Conservation (phyloP, 352 stramenopile species). For the Pythium insidiosum region DNA sequence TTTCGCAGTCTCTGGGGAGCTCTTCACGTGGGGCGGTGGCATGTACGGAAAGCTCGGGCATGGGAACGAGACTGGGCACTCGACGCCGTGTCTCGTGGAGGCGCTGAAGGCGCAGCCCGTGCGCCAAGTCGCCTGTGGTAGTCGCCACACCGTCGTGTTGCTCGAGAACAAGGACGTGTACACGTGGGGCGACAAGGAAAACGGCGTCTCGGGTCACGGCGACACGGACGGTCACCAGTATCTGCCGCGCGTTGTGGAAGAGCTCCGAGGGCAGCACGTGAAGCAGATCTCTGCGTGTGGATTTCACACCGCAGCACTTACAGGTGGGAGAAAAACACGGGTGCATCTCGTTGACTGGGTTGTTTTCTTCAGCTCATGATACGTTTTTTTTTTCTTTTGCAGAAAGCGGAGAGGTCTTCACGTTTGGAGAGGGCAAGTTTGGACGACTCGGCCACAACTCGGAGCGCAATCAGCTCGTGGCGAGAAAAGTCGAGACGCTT, state of each 20-base stretch:
- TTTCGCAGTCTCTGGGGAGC: conserved; percentile 71
- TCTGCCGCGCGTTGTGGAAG: conserved; percentile 85
- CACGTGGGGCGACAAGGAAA: conserved; percentile 95
- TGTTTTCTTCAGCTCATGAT: background rate
- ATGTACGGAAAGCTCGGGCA: conserved; percentile 95
- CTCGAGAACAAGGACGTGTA: conserved; percentile 87
- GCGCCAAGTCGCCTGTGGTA: conserved; percentile 92
- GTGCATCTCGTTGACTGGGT: too few species aligned
- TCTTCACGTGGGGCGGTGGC: conserved; percentile 92
- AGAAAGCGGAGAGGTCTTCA: conserved; percentile 91
- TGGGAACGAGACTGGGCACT: conserved; percentile 91
- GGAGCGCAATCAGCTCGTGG: conserved; percentile 73
- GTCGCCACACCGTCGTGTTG: conserved; percentile 90
- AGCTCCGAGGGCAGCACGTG: conserved; percentile 78
- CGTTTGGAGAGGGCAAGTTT: conserved; percentile 90
- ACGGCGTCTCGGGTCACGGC: conserved; percentile 92
- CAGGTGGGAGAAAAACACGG: too few species aligned
- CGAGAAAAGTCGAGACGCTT: conserved; percentile 62
- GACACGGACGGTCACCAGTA: conserved; percentile 95
- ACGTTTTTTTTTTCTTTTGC: background rate
- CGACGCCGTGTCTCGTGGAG: conserved; percentile 91
- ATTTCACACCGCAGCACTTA: conserved; percentile 81
- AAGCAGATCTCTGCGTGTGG: conserved; percentile 87
- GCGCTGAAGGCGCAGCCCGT: conserved; percentile 87
- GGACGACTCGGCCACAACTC: conserved; percentile 79